A percentile compares a stretch with the other conserved stretches of the same genome.
Conservation (phyloP, 2,329 filamentous ascomycete species). For the Camillea tinctor region DNA sequence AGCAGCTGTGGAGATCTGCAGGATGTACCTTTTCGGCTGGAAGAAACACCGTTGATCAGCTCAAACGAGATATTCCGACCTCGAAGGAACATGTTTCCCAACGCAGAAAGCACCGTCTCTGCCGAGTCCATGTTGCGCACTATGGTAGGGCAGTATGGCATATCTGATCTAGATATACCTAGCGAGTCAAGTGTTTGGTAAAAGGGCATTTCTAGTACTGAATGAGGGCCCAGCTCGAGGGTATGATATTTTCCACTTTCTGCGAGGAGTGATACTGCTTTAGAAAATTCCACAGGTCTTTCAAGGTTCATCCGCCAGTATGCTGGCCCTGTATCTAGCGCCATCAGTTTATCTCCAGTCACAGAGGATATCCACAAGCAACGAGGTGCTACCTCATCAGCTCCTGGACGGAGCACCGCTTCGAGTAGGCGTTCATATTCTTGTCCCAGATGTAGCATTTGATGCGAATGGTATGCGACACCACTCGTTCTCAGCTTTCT, state of each 20-base stretch:
- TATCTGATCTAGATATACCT: background rate
- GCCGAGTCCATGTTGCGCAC: background rate
- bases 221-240: slow-evolving; percentile 21
- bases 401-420: no score
- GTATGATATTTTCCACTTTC: background rate
- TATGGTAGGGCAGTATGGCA: background rate
- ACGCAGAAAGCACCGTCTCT: background rate
- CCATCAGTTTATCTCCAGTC: background rate
- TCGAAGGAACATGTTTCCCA: slow-evolving; percentile 1
- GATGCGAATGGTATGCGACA: slow-evolving; percentile 15
- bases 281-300: slow-evolving; percentile 9
- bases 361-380: background rate
- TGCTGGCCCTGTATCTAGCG: background rate
- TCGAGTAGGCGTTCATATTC: slow-evolving; percentile 15
- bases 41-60: background rate
- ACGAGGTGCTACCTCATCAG: no score
- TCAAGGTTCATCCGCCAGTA: slow-evolving; percentile 21
- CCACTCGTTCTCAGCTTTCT: slow-evolving; percentile 1
- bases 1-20: no score
- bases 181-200: slow-evolving; percentile 25
- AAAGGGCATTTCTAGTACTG: slow-evolving; percentile 35
- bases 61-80: background rate
- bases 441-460: slow-evolving; percentile 15
- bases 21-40: no score
- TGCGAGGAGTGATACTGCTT: background rate